Evolutionary conservation across 768 basidiomycete species (phyloP), one percentile per base, ranked within the genome.

Genomic region (Tephrocybe sp.): DNA sequence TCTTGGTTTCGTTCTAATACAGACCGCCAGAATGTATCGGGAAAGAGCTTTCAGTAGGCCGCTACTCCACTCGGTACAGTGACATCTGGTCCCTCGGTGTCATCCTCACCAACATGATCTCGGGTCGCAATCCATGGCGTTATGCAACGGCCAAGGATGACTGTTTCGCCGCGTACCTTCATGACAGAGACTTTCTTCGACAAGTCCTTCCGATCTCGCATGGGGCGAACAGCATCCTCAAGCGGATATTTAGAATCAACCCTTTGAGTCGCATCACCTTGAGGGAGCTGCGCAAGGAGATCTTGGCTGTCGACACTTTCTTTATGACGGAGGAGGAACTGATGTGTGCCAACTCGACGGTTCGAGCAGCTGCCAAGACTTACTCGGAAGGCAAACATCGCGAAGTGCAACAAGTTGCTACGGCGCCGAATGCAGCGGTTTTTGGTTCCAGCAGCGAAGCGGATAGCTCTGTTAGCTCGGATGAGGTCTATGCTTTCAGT

Each of bases 71-170:
- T 45, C 70, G 74, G 10, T 72, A 78, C 48, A 85, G 79, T 74
- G 86, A 89, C 56, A 75, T 87, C 52, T 89, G 87, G 87, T 75
- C 87, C 7, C 66, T 89, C 19, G 87, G 86, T 16, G 77, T 96
- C 54, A 87, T 96, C 55, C 77, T 96, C 48, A 76, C 87, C 57
- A 94, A 92, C 66, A 80, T 96, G 70, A 82, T 88, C 41, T 84
- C 84, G 48, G 84, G 85, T 14, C 78, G 86, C 20, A 85, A 84
- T 57, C 88, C 89, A 10, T 94, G 92, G 92, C 73, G 78, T 46
- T 77, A 79, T 58, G 89, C 90, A 3, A 79, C 74, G 57, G 73
- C 72, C 53, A 75, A 68, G 23, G 89, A 93, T 69, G 78, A 80
- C 44, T 83, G 80, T 51, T 93, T 86, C 71, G 62, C 72, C 8